phyloP scores from a whole-genome alignment of 495 filamentous ascomycete species.

The Extremus antarcticus region DNA sequence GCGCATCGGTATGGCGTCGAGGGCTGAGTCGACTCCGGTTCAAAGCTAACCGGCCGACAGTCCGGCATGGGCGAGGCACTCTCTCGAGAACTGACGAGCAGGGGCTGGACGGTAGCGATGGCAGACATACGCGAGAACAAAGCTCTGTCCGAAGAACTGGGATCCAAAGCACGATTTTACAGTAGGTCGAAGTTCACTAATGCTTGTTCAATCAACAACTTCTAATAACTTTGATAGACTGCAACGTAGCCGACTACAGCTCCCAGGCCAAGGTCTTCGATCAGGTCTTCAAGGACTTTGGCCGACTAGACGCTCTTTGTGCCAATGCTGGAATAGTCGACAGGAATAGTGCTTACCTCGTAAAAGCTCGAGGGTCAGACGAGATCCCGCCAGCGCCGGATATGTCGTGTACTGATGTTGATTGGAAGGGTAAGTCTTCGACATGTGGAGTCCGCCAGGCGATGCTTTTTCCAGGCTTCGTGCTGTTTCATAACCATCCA shows the following conservation, averaged over 20 bases:
- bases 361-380: constrained; percentile 21
- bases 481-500: too few relatives aligned
- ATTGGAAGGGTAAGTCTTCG: constrained; percentile 28
- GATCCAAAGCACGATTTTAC: constrained; percentile 26
- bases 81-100: constrained; percentile 19
- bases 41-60: constrained; percentile 2
- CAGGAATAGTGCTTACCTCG: constrained; percentile 24
- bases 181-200: too few relatives aligned
- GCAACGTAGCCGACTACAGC: constrained; percentile 32
- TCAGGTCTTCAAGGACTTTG: constrained; percentile 26
- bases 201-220: too few relatives aligned
- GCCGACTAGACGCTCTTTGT: constrained; percentile 32
- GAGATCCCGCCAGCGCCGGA: constrained; percentile 30
- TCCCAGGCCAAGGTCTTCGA: constrained; percentile 29
- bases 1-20: constrained; percentile 20
- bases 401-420: constrained; percentile 30
- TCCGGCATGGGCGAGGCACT: constrained; percentile 26
- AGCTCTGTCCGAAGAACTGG: constrained; percentile 24
- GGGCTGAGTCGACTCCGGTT: neutral
- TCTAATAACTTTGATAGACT: too few relatives aligned
- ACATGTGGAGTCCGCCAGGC: too few relatives aligned
- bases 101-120: constrained; percentile 27
- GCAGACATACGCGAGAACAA: constrained; percentile 24
- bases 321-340: constrained; percentile 37
- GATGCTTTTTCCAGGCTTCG: too few relatives aligned